These are phyloP conservation scores for Iberis pinnata DNA, from an alignment of 345 rosid species.

Conservation along the genomic window DNA sequence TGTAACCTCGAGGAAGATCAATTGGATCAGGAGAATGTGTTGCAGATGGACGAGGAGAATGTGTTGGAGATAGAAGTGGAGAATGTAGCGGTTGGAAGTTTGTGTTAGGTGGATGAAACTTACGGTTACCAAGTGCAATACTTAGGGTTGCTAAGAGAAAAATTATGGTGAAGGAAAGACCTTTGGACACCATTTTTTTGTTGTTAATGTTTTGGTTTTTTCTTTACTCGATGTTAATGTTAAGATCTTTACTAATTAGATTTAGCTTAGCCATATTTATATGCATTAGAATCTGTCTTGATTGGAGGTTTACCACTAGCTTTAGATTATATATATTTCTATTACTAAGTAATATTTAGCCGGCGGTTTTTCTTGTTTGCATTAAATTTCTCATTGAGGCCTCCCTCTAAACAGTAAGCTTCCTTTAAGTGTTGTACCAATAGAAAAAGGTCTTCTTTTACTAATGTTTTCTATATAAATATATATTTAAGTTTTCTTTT, in stretches of 20 bases:
- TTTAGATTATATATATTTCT: background rate
- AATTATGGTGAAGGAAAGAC: conserved; percentile 1
- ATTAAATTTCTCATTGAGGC: background rate
- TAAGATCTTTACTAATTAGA: conserved; percentile 5
- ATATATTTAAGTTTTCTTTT: too few relatives aligned
- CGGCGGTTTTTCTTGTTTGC: conserved; percentile 5
- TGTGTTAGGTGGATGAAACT: background rate
- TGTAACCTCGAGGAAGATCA: conserved; percentile 6
- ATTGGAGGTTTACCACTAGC: conserved; percentile 11
- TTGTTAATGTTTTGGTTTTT: background rate
- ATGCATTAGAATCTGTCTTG: background rate
- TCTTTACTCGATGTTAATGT: background rate
- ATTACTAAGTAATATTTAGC: background rate
- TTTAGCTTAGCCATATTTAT: background rate
- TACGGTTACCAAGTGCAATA: conserved; percentile 7
- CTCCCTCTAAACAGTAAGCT: too few relatives aligned
- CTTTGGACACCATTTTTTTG: conserved; percentile 7
- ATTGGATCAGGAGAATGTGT: background rate
- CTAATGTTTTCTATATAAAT: too few relatives aligned
- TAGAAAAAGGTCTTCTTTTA: too few relatives aligned
- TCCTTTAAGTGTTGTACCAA: too few relatives aligned
- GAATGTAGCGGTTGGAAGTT: conserved; percentile 16
- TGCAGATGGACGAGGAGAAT: conserved; percentile 21
- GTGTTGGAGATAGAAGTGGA: conserved; percentile 18
- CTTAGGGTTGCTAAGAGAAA: conserved; percentile 6